Evolutionary conservation across 768 basidiomycete species (phyloP).

Genomic region (Auriscalpium vulgare): DNA sequence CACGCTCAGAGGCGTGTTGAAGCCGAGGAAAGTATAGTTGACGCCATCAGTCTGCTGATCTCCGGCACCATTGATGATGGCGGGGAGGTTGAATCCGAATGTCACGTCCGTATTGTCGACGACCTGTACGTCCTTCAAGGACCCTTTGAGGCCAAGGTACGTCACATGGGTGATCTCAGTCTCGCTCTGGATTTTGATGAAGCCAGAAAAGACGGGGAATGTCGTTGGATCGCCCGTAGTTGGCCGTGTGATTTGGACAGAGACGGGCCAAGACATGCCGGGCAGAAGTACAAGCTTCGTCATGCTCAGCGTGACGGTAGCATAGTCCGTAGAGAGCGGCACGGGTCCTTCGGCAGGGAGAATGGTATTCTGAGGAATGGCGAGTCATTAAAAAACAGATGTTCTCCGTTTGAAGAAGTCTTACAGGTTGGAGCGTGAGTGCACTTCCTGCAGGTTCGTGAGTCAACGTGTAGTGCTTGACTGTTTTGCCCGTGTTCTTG

Average conservation of each 20-base stretch:
- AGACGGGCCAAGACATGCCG: slow-evolving; percentile 32
- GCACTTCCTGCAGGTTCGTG: slow-evolving; percentile 53
- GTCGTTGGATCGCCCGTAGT: slow-evolving; percentile 30
- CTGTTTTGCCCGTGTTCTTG: slow-evolving; percentile 37
- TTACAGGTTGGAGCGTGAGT: slow-evolving; percentile 35
- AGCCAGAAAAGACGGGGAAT: slow-evolving; percentile 55
- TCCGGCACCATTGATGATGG: slow-evolving; percentile 33
- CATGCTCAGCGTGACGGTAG: slow-evolving; percentile 39
- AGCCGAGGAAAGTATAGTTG: slow-evolving; percentile 40
- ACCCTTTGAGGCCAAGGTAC: slow-evolving; percentile 38
- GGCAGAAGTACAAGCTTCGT: slow-evolving; percentile 38
- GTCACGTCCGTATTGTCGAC: slow-evolving; percentile 42
- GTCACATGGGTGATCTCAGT: slow-evolving; percentile 33
- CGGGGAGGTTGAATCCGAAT: slow-evolving; percentile 39
- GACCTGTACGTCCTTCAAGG: slow-evolving; percentile 40
- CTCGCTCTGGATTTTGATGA: slow-evolving; percentile 32
- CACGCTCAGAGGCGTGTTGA: slow-evolving; percentile 33
- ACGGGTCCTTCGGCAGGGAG: slow-evolving; percentile 42
- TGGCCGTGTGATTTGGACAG: slow-evolving; percentile 40
- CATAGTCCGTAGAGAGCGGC: slow-evolving; percentile 36
- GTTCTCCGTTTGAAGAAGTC: slow-evolving; percentile 6
- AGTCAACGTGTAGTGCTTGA: slow-evolving; percentile 37
- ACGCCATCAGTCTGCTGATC: slow-evolving; percentile 30
- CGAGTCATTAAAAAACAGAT: not conserved
- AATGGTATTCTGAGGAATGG: slow-evolving; percentile 26